Base-by-base conservation (phyloP, 2,329 filamentous ascomycete genomes). In the Fusarium poae region DNA sequence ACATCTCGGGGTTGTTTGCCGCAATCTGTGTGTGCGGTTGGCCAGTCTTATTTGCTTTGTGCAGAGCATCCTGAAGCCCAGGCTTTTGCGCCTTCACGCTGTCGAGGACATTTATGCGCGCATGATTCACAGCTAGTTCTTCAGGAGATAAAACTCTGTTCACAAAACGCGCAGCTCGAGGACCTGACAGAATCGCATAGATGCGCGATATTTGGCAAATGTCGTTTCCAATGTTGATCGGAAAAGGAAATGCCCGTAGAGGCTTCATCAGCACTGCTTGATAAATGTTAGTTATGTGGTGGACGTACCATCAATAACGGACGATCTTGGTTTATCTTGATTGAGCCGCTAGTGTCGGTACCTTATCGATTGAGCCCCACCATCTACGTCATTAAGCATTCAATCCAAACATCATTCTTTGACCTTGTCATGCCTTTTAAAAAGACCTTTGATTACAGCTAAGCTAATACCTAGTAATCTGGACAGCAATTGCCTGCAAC, bases 191-290 rank as follows among this genome's bases (percentile, higher is more conserved):
- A 52, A 94, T 82, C 21, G 78, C 77, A 64, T 82, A 80, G 62
- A 97, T 88, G 57, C 93, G 89, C 1, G 84, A 79, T 59, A 93
- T 85, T 59, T 85, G 84, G 78, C 92, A 93, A 58, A 97, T 91
- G 76, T 97, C 94, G 48, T 88, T 95, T 60, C 94, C 94, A 53
- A 97, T 82, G 49, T 85, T 84, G 16, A 95, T 75, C 1, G 88
- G 82, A n/a, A 88, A 82, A 2, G 90, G 89, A 72, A 94, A 93
- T 5, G 76, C 76, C 20, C 75, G 74, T 44, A 81, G 56, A 25
- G 75, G 74, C 66, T 73, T 78, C 78, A 79, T 78, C 40, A 55
- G 53, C 11, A 29, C 25, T 40, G 46, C 44, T 29, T 6, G 25
- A 39, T 30, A 29, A 34, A 37, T 25, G 30, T 39, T 51, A 20